These are phyloP conservation scores for Solanum chacoense DNA, from an alignment of 305 asterid genomes.

Conservation along the genomic window DNA sequence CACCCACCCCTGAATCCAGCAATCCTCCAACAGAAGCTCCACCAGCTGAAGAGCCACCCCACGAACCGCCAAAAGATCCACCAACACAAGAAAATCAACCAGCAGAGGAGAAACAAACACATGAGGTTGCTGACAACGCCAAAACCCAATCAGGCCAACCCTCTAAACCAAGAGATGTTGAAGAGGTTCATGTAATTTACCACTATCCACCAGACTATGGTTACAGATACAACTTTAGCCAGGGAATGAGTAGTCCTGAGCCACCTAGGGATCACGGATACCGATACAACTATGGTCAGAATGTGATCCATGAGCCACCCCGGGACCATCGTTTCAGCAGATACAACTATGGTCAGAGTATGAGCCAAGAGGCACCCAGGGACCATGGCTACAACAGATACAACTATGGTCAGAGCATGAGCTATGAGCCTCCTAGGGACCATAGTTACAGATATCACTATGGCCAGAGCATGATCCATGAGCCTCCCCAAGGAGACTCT, in stretches of 20 bases:
- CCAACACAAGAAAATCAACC: conserved; percentile 13
- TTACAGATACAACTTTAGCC: conserved; percentile 22
- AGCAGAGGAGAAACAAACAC: conserved; percentile 8
- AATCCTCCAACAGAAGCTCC: conserved; percentile 28
- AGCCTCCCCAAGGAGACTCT: conserved; percentile 25
- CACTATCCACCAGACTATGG: conserved; percentile 69
- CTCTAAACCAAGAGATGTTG: conserved; percentile 33
- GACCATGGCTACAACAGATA: neutral
- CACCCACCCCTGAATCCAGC: conserved; percentile 14
- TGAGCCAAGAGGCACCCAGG: conserved; percentile 18
- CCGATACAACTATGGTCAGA: neutral
- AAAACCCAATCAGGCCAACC: conserved; percentile 21
- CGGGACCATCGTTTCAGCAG: neutral
- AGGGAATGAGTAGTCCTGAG: conserved; percentile 9
- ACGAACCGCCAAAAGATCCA: conserved; percentile 22
- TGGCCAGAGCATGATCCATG: conserved; percentile 15
- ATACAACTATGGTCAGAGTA: conserved; percentile 11
- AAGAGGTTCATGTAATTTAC: conserved; percentile 60
- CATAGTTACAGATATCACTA: neutral
- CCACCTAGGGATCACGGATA: neutral
- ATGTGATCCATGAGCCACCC: conserved; percentile 5
- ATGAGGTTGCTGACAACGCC: conserved; percentile 23
- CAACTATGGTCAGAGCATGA: conserved; percentile 1
- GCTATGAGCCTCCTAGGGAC: conserved; percentile 31
- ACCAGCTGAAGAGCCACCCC: conserved; percentile 25